phyloP scores from a whole-genome alignment of 139 green algal genomes.

The Chlamydomonas schloesseri region DNA sequence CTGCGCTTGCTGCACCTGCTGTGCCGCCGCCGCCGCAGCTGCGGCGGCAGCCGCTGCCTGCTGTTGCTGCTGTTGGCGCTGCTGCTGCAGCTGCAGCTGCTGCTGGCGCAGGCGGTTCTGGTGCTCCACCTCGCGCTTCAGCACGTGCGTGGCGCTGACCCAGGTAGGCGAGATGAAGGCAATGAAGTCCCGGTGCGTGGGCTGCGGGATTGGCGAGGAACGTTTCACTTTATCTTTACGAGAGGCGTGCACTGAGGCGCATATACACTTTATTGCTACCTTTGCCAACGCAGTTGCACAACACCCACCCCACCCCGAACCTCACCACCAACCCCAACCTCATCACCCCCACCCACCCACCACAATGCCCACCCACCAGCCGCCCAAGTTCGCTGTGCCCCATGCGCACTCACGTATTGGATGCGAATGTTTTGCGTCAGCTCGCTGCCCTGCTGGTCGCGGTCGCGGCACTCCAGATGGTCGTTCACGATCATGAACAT shows the following conservation, averaged over 20 bases:
- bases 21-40: not conserved
- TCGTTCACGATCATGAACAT: too few species aligned
- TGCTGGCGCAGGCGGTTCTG: not conserved
- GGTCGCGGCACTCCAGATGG: too few species aligned
- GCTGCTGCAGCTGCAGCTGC: not conserved
- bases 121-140: slow-evolving; percentile 27
- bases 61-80: not conserved
- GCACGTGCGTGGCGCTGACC: not conserved
- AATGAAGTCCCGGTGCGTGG: not conserved
- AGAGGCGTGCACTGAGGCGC: too few species aligned
- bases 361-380: too few species aligned
- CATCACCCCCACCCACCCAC: not conserved
- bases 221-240: too few species aligned
- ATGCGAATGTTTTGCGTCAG: too few species aligned
- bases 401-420: too few species aligned
- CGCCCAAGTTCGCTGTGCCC: too few species aligned
- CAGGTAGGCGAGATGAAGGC: slow-evolving; percentile 28
- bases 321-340: not conserved
- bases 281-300: too few species aligned
- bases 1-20: not conserved
- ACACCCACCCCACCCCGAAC: not conserved
- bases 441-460: too few species aligned
- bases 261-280: too few species aligned
- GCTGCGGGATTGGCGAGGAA: slow-evolving; percentile 14
- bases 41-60: too few species aligned